Evolutionary conservation across 2,329 filamentous ascomycete genomes (phyloP), one percentile per base, ranked within the genome.

Genomic region (Fusarium subtropicale): DNA sequence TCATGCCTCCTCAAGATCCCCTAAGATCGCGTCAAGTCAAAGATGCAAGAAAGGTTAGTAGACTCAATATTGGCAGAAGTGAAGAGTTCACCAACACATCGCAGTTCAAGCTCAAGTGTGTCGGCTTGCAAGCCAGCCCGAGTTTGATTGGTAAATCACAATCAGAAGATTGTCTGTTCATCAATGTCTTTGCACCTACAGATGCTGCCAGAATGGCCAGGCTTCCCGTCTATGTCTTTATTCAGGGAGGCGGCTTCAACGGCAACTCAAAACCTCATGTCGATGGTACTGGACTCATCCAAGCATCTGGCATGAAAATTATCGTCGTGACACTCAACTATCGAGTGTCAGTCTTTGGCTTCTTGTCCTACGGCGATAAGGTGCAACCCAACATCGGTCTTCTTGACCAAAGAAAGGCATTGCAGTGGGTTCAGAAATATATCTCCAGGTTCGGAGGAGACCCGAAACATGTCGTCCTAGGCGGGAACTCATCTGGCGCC

Each of bases 251-350:
- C 5, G 88, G 88, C 0, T 90, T 89, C 75, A 87, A 86, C 61
- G 60, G 64, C 16, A 79, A 83, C 67, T 78, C 81, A 2, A 81
- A 82, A 58, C 74, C 81, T 1, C 84, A 89, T 66, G 83, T 86
- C 67, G 87, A 92, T 67, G 90, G 87, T 1, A 84, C 83, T 2
- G 87, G 85, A 1, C 78, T 93, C 30, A 77, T 80, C 28, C 82
- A 90, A 31, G 75, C 82, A 33, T 89, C 88, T 0, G 86, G 86
- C 20, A 83, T 83, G 42, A 80, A 85, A 59, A 89, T 93, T 22
- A 80, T 94, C 0, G 87, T 93, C 1, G 90, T 94, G 3, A 90
- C 84, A 12, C 86, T 92, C 78, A 94, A 93, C 79, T 94, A 94
- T 76, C 88, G 92, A 12, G 90, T 94, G 16, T 91, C 91, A 0